Evolutionary conservation across 2,329 filamentous ascomycete species (phyloP).

Genomic region (Botrytis tulipae): DNA sequence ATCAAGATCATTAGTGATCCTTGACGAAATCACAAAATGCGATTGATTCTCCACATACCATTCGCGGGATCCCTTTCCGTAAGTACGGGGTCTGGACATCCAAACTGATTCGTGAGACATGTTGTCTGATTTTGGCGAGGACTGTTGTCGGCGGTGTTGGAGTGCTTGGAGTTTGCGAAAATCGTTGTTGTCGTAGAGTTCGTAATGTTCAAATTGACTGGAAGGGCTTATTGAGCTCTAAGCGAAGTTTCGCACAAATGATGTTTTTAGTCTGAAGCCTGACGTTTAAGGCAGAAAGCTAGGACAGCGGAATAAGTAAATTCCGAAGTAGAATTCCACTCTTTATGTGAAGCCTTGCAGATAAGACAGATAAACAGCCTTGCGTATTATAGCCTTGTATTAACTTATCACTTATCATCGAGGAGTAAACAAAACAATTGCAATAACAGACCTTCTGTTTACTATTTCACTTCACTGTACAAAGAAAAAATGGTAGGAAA

Average conservation of each 20-base stretch:
- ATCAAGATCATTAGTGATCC: background rate
- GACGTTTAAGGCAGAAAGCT: fast-evolving
- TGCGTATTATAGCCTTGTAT: background rate
- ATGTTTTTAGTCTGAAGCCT: background rate
- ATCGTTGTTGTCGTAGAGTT: constrained; percentile 14
- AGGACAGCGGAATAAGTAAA: background rate
- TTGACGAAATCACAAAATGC: background rate
- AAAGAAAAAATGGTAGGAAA: constrained; percentile 8
- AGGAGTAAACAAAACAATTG: background rate
- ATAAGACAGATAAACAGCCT: background rate
- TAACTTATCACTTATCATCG: background rate
- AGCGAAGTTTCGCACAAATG: constrained; percentile 20
- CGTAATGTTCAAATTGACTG: constrained; percentile 2
- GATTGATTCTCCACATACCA: constrained; percentile 64
- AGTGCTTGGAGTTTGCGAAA: constrained; percentile 18
- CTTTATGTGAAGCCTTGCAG: background rate
- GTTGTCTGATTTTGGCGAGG: constrained; percentile 41
- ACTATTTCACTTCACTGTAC: background rate
- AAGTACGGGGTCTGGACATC: constrained; percentile 96
- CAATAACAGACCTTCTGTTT: background rate
- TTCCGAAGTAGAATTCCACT: background rate
- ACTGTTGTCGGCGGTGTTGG: constrained; percentile 22
- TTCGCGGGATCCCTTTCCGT: constrained; percentile 92
- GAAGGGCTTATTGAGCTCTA: constrained; percentile 17
- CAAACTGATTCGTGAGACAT: constrained; percentile 97